Percentiles rank a stretch among this genome's conserved stretches.
These are phyloP conservation scores for Alternaria triticimaculans DNA, from an alignment of 2,329 filamentous ascomycete species.

Conservation along the genomic window DNA sequence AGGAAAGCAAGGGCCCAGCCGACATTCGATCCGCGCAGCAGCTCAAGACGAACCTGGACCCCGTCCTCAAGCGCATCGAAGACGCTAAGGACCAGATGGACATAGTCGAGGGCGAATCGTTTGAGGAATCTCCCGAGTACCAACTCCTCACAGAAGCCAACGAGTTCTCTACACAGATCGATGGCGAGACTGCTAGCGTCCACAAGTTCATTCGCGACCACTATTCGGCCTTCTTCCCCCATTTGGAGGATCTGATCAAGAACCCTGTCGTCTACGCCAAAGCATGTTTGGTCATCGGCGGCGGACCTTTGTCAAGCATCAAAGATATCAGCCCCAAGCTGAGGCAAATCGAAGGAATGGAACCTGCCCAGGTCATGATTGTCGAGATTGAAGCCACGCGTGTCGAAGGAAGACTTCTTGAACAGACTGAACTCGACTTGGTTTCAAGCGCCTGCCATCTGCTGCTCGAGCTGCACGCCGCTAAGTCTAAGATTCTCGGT, in stretches of 20 bases:
- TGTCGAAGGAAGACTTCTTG: constrained; percentile 80
- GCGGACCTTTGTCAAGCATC: constrained; percentile 89
- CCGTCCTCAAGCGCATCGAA: constrained; percentile 71
- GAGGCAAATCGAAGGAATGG: constrained; percentile 72
- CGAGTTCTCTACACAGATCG: constrained; percentile 87
- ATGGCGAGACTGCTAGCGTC: constrained; percentile 88
- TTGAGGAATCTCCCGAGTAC: constrained; percentile 93
- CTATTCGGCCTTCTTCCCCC: constrained; percentile 91
- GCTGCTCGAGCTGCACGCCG: constrained; percentile 83
- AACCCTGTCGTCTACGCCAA: constrained; percentile 96
- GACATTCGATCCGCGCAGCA: constrained; percentile 81
- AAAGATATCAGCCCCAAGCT: constrained; percentile 79
- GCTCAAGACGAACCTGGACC: constrained; percentile 81
- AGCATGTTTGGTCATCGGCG: constrained; percentile 89
- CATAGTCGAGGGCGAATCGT: constrained; percentile 72
- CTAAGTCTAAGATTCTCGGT: constrained; percentile 85
- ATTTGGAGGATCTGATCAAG: constrained; percentile 87
- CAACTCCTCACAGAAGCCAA: constrained; percentile 88
- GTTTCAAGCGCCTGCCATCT: constrained; percentile 84
- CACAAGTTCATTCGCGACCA: constrained; percentile 98
- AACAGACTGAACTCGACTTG: constrained; percentile 73
- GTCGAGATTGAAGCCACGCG: constrained; percentile 94
- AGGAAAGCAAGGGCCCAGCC: constrained; percentile 69
- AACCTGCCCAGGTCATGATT: constrained; percentile 91
- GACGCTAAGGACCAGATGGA: constrained; percentile 70